Evolutionary conservation across 495 filamentous ascomycete genomes (phyloP).

Genomic region (Penicillium coffeae): DNA sequence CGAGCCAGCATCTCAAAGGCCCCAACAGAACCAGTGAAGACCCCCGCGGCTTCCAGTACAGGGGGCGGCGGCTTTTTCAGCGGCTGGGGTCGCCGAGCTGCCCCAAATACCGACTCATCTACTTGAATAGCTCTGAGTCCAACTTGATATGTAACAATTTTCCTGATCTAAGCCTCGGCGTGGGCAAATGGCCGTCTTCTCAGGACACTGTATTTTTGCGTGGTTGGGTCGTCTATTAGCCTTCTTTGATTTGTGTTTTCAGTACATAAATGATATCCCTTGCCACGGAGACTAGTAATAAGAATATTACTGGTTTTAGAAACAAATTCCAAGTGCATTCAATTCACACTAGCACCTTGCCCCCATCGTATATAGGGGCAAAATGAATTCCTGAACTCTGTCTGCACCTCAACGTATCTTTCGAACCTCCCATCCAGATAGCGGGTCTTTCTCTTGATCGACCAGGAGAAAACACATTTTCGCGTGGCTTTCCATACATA

Average conservation of each 20-base stretch:
- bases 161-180: too few species aligned
- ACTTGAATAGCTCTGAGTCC: constrained; percentile 1
- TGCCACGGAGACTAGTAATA: too few species aligned
- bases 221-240: not conserved
- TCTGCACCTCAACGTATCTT: too few species aligned
- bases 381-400: too few species aligned
- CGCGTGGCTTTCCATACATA: not conserved
- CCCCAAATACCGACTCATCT: constrained; percentile 21
- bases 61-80: constrained; percentile 48
- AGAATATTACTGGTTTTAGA: too few species aligned
- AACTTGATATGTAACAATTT: constrained; percentile 4
- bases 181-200: too few species aligned
- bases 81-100: constrained; percentile 51
- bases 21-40: constrained; percentile 21
- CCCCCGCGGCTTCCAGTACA: constrained; percentile 11
- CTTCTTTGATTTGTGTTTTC: not conserved
- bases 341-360: not conserved
- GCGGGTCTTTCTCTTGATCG: too few species aligned
- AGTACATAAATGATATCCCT: constrained; percentile 1
- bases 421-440: too few species aligned
- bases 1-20: constrained; percentile 23
- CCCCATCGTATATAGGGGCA: too few species aligned
- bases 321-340: not conserved
- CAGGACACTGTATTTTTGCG: not conserved
- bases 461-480: too few species aligned